Base-by-base conservation (phyloP, 176 grass and related monocot species). In the Oryza meridionalis region DNA sequence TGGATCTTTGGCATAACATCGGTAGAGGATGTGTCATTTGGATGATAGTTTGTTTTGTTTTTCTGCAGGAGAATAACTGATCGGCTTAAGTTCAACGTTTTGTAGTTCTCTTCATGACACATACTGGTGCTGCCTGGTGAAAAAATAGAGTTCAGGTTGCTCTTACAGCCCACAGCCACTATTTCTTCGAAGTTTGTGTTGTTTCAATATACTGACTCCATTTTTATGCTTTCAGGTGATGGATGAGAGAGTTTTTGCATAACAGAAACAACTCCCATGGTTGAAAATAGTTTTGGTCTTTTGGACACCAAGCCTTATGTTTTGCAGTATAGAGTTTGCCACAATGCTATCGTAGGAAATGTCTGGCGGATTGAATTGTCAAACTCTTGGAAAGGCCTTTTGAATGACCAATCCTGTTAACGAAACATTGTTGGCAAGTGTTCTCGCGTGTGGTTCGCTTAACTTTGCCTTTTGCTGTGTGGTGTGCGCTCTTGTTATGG, bases 11-110 rank as follows among this genome's bases (percentile, higher is more conserved):
- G 21, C 29, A 69, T 59, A 26, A 4, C 44, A 45, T 51, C 27
- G 26, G 50, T 70, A 70, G 79, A 40, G 19, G 26, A 9, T 33
- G 22, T 53, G 19, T 43, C 21, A 46, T 79, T 73, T 88, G 69
- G 59, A 44, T 85, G 65, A 27, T 53, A 2, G 19, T 66, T 72
- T 77, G 21, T 81, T 21, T 63, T 53, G 5, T 24, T 75, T 58
- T 77, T 27, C 33, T 86, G 67, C 72, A 86, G 88, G 82, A 66
- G 46, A 86, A 72, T 26, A 86, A 50, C 35, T 82, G 72, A 72
- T 51, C 25, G 4, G 42, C 29, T 65, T 65, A 13, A 22, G 38
- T 25, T 67, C 14, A 69, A 69, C 12, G 15, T 47, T 16, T 33
- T 53, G 33, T 73, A 32, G 38, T 74, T 73, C 63, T 53, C 13